Base-by-base conservation (phyloP, 768 basidiomycete genomes). In the Podaxis sp. region DNA sequence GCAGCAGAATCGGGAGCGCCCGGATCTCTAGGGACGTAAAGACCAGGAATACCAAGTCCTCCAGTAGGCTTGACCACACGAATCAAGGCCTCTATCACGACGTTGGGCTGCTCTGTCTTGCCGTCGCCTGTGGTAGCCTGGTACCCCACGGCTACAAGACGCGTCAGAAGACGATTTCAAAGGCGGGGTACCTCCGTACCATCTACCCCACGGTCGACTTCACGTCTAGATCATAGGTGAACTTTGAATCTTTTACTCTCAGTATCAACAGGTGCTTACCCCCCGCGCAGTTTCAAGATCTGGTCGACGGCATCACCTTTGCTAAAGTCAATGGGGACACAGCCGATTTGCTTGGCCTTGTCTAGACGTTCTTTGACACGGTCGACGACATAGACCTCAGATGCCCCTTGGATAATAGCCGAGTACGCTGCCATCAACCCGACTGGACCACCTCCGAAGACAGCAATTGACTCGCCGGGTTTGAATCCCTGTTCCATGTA, bases 381-480 rank as follows among this genome's bases (percentile, higher is more conserved):
- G 68, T 85, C 84, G 24, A 85, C 82, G 22, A 85, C 81, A 64
- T 83, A 85, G 8, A 85, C 80, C 30, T 80, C 75, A 1, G 82
- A 76, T 0, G 84, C 83, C 38, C 84, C 84, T 30, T 82, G 80
- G 1, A 85, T 69, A 5, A 76, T 67, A 1, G 84, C 84, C 40
- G 82, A 83, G 66, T 85, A 85, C 0, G 83, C 84, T 1, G 84
- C 83, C 84, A 85, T 85, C 39, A 85, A 78, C 1, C 84, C 84
- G 13, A 82, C 80, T 9, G 81, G 82, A 7, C 80, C 84, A 7
- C 81, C 84, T 17, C 84, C 84, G 61, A 83, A 85, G 19, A 85
- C 80, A 2, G 73, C 83, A 52, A 85, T 63, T 12, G 79, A 82
- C 70, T 85, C 84, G 26, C 84, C 84, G 2, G 83, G 78, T 48